Percentiles rank a stretch among this genome's conserved stretches.
Conservation (phyloP, 768 basidiomycete genomes). For the Rhizopogon salebrosus region DNA sequence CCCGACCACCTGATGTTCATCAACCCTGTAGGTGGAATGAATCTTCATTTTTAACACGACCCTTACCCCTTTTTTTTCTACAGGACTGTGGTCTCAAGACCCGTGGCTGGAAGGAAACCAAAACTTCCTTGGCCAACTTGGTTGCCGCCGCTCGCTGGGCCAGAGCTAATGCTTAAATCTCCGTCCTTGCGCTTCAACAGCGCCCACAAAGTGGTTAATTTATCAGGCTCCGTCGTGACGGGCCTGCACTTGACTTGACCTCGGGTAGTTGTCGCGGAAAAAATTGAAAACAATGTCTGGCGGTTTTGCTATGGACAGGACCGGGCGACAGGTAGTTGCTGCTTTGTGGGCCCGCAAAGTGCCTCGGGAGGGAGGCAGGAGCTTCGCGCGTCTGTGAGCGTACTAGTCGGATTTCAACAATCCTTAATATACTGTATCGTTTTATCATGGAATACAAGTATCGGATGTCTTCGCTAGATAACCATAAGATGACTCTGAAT, state of each 20-base stretch:
- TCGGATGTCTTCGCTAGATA: neutral
- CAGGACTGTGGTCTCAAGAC: constrained; percentile 97
- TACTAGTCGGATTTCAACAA: constrained; percentile 79
- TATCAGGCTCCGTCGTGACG: constrained; percentile 31
- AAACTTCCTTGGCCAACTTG: constrained; percentile 81
- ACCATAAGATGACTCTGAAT: neutral
- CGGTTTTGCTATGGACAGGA: constrained; percentile 13
- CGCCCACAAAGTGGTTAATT: constrained; percentile 68
- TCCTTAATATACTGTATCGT: constrained; percentile 37
- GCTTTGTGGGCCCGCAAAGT: constrained; percentile 20
- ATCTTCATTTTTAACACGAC: neutral
- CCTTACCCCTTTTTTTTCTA: constrained; percentile 5
- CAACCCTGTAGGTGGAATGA: constrained; percentile 61
- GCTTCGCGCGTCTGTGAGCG: constrained; percentile 29
- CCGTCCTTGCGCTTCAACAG: constrained; percentile 82
- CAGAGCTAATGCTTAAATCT: constrained; percentile 67
- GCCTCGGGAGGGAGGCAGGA: constrained; percentile 22
- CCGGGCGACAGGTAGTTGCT: constrained; percentile 17
- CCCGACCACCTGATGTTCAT: constrained; percentile 79
- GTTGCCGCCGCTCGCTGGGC: constrained; percentile 94
- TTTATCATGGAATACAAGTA: constrained; percentile 5
- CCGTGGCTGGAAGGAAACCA: constrained; percentile 97
- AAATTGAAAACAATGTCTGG: constrained; percentile 16
- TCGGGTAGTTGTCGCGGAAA: constrained; percentile 47
- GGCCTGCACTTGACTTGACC: constrained; percentile 49